Base-by-base conservation (phyloP, 441 rosid genomes). In the Eutrema salsugineum region DNA sequence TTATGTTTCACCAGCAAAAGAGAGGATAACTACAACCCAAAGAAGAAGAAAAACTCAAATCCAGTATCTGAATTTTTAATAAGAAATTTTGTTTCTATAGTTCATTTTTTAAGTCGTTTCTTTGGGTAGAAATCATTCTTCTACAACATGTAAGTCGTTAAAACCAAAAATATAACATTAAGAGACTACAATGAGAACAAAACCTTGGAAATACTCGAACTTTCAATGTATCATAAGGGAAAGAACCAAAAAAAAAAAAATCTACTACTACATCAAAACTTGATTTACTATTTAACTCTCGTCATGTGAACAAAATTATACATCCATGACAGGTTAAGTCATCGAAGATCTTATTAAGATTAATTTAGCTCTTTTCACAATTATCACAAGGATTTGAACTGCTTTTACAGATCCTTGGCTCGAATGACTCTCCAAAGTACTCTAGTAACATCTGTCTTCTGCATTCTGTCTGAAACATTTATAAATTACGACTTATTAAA, bases 341-440 rank as follows among this genome's bases (percentile, higher is more conserved):
- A 54, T 72, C 8, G 19, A 63, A 54, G 36, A 48, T 38, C 33
- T 38, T 50, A 72, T 28, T 27, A 33, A 40, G 40, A 58, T 65
- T 66, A 48, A 1, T n/a, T 70, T 42, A 71, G 51, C 46, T 59
- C 81, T 74, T 84, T 77, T 84, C 86, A 85, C 98, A 93, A 76
- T 89, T 89, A 81, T 95, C 97, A 60, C 97, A 95, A 4, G 97
- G 97, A 77, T 77, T 85, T 36, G 84, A 72, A 64, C 97, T 92
- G 44, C 68, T 40, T 84, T 85, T 88, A 79, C 99, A 89, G 49
- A 72, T 68, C 49, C 82, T 85, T 42, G 40, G 71, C 27, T 91
- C 95, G 74, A 87, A 87, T 42, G 87, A 76, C 72, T 93, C 95
- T 68, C 95, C 99, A 66, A 95, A 93, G 83, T 95, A 87, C 49